A percentile compares a stretch with the other conserved stretches of the same genome.
phyloP scores from a whole-genome alignment of 2,329 filamentous ascomycete species.

The Fusarium nanum region DNA sequence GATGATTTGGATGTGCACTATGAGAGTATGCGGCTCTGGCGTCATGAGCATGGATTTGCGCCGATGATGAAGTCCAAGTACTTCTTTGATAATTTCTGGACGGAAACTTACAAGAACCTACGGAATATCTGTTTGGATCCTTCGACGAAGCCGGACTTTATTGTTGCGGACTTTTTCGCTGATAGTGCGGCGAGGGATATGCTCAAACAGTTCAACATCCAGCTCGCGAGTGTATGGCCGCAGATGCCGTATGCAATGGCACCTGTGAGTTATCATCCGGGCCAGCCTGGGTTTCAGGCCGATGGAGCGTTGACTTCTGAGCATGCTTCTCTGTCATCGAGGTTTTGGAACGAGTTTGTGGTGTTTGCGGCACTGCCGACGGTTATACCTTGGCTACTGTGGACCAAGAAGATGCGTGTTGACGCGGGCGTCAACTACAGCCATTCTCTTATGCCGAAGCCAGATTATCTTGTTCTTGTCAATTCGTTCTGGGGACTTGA shows the following conservation, averaged over 20 bases:
- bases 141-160: constrained; percentile 51
- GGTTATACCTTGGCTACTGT: constrained; percentile 48
- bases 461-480: constrained; percentile 56
- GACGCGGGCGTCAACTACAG: constrained; percentile 49
- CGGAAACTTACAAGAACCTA: constrained; percentile 43
- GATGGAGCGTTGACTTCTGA: constrained; percentile 54
- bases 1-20: constrained; percentile 51
- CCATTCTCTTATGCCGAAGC: constrained; percentile 49
- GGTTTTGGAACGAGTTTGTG: constrained; percentile 53
- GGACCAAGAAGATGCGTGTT: constrained; percentile 51
- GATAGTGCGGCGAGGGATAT: constrained; percentile 57
- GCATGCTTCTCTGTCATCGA: constrained; percentile 52
- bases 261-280: constrained; percentile 55
- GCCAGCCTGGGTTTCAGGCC: constrained; percentile 56
- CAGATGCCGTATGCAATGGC: constrained; percentile 56
- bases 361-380: constrained; percentile 47
- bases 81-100: constrained; percentile 54
- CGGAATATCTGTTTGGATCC: constrained; percentile 29
- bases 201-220: constrained; percentile 51
- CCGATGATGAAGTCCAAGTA: constrained; percentile 52
- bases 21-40: constrained; percentile 50
- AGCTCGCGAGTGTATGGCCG: constrained; percentile 55
- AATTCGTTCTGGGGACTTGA: constrained; percentile 60
- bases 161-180: constrained; percentile 58
- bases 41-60: constrained; percentile 48